Evolutionary conservation across 805 yeast genomes (phyloP).

Genomic region (Candida koratica): DNA sequence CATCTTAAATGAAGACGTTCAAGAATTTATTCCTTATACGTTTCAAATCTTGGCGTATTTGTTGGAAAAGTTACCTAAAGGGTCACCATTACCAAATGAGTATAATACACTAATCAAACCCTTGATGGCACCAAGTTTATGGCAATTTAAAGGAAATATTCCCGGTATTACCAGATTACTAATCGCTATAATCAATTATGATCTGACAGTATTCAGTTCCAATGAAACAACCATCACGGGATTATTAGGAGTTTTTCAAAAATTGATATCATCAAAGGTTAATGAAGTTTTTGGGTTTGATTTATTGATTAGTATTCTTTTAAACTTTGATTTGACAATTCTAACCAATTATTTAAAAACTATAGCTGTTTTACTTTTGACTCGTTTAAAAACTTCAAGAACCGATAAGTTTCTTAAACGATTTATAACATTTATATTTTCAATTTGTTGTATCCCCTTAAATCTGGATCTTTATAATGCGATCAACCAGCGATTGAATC

Average conservation of each 20-base stretch:
- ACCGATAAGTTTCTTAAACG: constrained; percentile 78
- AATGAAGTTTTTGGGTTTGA: constrained; percentile 86
- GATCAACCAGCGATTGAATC: constrained; percentile 14
- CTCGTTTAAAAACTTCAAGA: constrained; percentile 73
- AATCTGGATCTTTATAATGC: constrained; percentile 20
- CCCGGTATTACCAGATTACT: constrained; percentile 88
- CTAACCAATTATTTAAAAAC: constrained; percentile 60
- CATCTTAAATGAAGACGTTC: constrained; percentile 77
- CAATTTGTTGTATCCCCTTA: constrained; percentile 42
- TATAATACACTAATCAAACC: constrained; percentile 73
- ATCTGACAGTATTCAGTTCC: constrained; percentile 37
- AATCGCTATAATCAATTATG: constrained; percentile 56
- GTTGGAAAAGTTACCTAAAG: constrained; percentile 55
- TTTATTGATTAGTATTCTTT: constrained; percentile 64
- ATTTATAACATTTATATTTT: constrained; percentile 53
- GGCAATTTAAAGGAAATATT: constrained; percentile 91
- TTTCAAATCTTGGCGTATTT: constrained; percentile 84
- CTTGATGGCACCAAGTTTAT: constrained; percentile 78
- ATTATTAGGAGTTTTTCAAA: constrained; percentile 93
- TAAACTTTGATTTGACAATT: constrained; percentile 47
- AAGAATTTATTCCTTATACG: constrained; percentile 90
- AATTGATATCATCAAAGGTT: constrained; percentile 76
- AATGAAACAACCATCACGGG: constrained; percentile 54
- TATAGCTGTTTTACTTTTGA: constrained; percentile 70
- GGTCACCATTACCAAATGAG: constrained; percentile 51